Evolutionary conservation across 345 rosid genomes (phyloP), one percentile per base, ranked within the genome.

Genomic region (Lepidium sativum): DNA sequence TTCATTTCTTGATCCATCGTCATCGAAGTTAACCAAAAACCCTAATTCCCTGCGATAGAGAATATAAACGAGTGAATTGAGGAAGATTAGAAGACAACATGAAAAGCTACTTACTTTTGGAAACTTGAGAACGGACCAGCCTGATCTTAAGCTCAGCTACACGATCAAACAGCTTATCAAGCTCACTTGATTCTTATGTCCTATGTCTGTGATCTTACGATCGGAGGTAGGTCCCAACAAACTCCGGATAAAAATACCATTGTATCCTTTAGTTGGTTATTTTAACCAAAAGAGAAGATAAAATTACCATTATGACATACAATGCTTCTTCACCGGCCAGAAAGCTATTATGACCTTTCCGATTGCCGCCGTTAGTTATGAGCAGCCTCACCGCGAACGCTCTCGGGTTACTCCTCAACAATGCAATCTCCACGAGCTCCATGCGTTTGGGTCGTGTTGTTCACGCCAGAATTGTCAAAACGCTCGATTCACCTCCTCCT

Each of bases 401-500:
- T 2, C 84, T 91, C 14, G 88, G 81, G 0, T 20, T 54, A 48
- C 65, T 77, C 11, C 72, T 91, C 53, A 69, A 80, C 65, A 41
- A 83, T 5, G 89, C 97, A 59, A 70, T 84, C 32, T 67, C 82
- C n/a, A 70, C 73, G 29, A 81, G 54, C 3, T 86, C 84, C 9
- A 23, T 78, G 3, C 76, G 74, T 9, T 78, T 78, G n/a, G 96
- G 91, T 62, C 83, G 88, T 21, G 82, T 83, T 59, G 58, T 76
- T 23, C 97, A 88, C 72, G 86, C 80, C 31, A 69, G 75, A 45
- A 68, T 86, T 75, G 41, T 86, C 80, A 88, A 63, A 52, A 73
- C 83, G 12, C 81, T 84, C 50, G 63, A 60, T 2, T 25, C 71
- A 11, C 79, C 87, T 1, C 58, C 84, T 56, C 84, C 87, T 16